Percentiles rank a stretch among this genome's conserved stretches.
Evolutionary conservation across 805 yeast species (phyloP).

Genomic region (Lachancea cidri): DNA sequence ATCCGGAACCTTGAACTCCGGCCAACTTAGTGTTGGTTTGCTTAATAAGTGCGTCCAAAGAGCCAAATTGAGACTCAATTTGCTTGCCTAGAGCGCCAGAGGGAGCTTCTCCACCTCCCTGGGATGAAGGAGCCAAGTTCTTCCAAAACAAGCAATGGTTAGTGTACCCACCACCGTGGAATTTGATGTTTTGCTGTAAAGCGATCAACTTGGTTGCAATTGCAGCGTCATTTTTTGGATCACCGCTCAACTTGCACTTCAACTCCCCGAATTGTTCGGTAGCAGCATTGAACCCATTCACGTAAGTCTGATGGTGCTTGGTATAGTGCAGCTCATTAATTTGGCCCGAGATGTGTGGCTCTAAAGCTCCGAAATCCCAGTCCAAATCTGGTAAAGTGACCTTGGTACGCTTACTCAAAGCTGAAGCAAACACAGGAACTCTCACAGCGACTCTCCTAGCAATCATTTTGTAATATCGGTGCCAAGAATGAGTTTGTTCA

Average conservation of each 20-base stretch:
- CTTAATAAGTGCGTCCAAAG: conserved; percentile 59
- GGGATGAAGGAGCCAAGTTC: conserved; percentile 68
- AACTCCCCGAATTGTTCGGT: conserved; percentile 70
- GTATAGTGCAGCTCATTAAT: conserved; percentile 83
- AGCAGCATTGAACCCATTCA: conserved; percentile 76
- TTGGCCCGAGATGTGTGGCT: conserved; percentile 80
- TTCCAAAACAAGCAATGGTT: conserved; percentile 89
- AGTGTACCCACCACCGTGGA: conserved; percentile 89
- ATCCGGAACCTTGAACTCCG: conserved; percentile 91
- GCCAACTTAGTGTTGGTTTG: conserved; percentile 68
- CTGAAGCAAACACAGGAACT: conserved; percentile 3
- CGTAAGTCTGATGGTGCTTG: conserved; percentile 91
- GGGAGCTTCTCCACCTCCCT: conserved; percentile 66
- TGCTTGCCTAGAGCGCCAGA: conserved; percentile 55
- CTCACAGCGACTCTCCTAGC: conserved; percentile 7
- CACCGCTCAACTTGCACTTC: conserved; percentile 48
- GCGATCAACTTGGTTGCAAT: conserved; percentile 34
- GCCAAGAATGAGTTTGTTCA: background rate
- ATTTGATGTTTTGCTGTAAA: conserved; percentile 71
- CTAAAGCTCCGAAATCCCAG: conserved; percentile 80
- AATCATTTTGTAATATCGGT: conserved; percentile 1
- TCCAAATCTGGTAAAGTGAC: conserved; percentile 76
- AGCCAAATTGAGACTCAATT: conserved; percentile 61
- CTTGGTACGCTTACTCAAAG: conserved; percentile 44
- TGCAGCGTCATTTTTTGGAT: conserved; percentile 36